phyloP scores from a whole-genome alignment of 2,329 filamentous ascomycete species.

The Zymoseptoria brevis region DNA sequence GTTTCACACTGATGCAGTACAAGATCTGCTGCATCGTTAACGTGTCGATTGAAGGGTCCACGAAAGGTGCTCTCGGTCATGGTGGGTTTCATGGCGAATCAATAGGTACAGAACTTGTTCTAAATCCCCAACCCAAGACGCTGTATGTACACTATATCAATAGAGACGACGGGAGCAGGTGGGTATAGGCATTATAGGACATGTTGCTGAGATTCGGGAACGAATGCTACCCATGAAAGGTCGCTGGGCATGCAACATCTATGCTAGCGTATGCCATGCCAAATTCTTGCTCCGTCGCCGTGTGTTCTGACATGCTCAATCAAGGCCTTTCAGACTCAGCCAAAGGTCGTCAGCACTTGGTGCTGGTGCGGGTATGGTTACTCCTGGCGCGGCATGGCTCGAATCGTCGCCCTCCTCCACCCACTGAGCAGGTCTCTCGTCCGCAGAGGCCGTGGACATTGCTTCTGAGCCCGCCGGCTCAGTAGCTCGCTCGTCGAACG shows the following conservation, averaged over 20 bases:
- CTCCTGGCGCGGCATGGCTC: not conserved
- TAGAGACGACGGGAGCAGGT: not conserved
- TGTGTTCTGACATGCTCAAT: no score
- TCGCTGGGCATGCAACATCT: no score
- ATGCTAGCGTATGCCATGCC: no score
- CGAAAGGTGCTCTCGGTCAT: not conserved
- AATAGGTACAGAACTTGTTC: not conserved
- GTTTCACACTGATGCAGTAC: not conserved
- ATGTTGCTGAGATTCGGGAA: no score
- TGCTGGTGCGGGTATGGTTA: not conserved
- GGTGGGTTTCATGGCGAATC: not conserved
- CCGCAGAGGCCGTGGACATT: not conserved
- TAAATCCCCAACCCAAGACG: not conserved
- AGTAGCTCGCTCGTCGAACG: not conserved
- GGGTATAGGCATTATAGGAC: no score
- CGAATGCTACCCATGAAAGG: no score
- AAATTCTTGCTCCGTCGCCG: no score
- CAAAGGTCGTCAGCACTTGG: not conserved
- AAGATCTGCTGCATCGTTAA: not conserved
- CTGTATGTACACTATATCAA: not conserved
- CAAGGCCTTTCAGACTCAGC: not conserved
- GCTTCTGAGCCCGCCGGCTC: not conserved
- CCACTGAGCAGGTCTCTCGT: not conserved
- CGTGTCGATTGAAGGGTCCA: not conserved
- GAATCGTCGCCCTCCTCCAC: not conserved